Evolutionary conservation across 2,329 filamentous ascomycete species (phyloP), one percentile per base, ranked within the genome.

Genomic region (Neocucurbitaria cava): DNA sequence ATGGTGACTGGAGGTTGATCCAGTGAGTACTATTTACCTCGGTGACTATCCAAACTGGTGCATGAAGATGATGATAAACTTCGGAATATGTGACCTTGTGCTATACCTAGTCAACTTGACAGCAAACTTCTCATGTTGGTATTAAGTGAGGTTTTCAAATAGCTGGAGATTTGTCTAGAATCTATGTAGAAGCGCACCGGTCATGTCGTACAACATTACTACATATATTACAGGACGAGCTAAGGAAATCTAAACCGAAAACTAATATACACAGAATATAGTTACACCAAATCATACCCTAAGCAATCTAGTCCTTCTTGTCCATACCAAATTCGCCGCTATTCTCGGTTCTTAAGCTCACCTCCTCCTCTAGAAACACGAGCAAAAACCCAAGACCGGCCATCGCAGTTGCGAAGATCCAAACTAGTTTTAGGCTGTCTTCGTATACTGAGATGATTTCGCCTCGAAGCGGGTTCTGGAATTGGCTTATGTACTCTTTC

Each of bases 391-490:
- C 45, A 17, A 47, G 33, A 20, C 45, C 45, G 4, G 45, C 45
- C 31, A 47, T 38, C 13, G 45, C 45, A n/a, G 45, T 31, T 13
- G 45, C 45, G 30, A 47, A 47, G 15, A 47, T 47, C 45, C 45
- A 47, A 3, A 47, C 45, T n/a, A 47, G 23, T n/a, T 47, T 33
- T 21, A 47, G n/a, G 18, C 45, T 47, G 35, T 47, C 45, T 28
- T 47, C 45, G n/a, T 47, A 47, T 11, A 47, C 45, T 18, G 45
- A 47, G n/a, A 47, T 39, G 23, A 47, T 47, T n/a, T 47, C 33
- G 15, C 45, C 17, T 47, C 45, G 15, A 10, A 47, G 33, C 30
- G 45, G 45, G 21, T 47, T 30, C 33, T 47, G 45, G 10, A 38
- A 47, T 18, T 48, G 44, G 38, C 36, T 36, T 8, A 52, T 41